Evolutionary conservation across 768 basidiomycete genomes (phyloP).

Genomic region (Peribolospora kevripleyi): DNA sequence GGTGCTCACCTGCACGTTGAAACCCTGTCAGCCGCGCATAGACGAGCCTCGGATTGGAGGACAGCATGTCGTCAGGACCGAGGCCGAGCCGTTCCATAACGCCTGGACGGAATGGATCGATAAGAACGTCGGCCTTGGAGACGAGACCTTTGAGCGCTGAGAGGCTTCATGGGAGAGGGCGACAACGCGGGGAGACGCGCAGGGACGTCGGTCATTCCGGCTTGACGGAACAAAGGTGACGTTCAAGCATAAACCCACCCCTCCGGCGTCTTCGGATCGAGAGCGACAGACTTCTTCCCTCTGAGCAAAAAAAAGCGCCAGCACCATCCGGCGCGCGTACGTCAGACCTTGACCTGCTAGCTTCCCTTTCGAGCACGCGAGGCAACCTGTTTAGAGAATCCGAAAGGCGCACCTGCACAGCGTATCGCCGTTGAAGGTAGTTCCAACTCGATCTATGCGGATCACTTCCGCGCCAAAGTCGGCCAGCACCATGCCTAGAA

Average conservation of each 20-base stretch:
- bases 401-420: too few relatives aligned
- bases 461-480: slow-evolving; percentile 53
- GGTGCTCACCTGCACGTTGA: background rate
- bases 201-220: background rate
- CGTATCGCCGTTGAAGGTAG: slow-evolving; percentile 9
- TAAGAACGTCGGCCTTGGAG: slow-evolving; percentile 42
- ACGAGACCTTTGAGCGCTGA: too few relatives aligned
- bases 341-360: background rate
- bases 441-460: slow-evolving; percentile 41
- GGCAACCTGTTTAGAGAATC: too few relatives aligned
- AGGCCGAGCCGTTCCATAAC: slow-evolving; percentile 54
- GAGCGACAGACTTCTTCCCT: slow-evolving; percentile 47
- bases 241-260: slow-evolving; percentile 31
- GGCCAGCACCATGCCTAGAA: slow-evolving; percentile 35
- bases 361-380: background rate
- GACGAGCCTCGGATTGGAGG: slow-evolving; percentile 36
- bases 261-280: slow-evolving; percentile 38
- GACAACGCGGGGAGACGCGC: background rate
- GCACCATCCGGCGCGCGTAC: background rate
- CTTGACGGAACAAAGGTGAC: slow-evolving; percentile 25
- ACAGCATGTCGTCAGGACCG: slow-evolving; percentile 47
- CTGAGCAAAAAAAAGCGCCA: slow-evolving; percentile 34
- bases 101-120: slow-evolving; percentile 63
- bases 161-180: background rate
- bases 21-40: slow-evolving; percentile 57